phyloP scores from a whole-genome alignment of 768 basidiomycete genomes.

The Cystobasidium ongulense region DNA sequence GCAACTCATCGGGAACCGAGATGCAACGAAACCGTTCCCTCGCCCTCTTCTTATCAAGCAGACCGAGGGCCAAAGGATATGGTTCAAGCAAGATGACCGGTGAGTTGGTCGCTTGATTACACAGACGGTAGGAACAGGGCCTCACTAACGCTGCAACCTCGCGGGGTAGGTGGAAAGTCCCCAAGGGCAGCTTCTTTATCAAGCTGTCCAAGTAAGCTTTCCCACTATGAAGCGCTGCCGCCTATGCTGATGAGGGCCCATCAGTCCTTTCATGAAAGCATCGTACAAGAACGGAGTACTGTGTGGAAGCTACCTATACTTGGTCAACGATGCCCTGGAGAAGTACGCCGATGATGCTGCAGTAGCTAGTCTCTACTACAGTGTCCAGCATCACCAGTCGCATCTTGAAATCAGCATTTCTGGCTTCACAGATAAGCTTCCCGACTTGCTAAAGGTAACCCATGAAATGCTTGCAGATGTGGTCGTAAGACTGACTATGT shows the following conservation, averaged over 20 bases:
- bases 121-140: background rate
- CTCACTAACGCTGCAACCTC: background rate
- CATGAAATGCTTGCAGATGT: background rate
- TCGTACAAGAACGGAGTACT: constrained; percentile 55
- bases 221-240: constrained; percentile 21
- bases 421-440: constrained; percentile 2
- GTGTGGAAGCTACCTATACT: constrained; percentile 53
- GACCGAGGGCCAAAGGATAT: constrained; percentile 63
- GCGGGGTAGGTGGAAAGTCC: constrained; percentile 63
- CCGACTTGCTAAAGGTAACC: background rate
- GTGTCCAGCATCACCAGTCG: background rate
- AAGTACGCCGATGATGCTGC: constrained; percentile 84
- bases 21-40: background rate
- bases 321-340: constrained; percentile 75
- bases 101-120: background rate
- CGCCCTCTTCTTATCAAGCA: constrained; percentile 69
- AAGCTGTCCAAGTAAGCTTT: constrained; percentile 61
- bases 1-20: background rate
- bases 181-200: constrained; percentile 68
- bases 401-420: background rate
- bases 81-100: constrained; percentile 91
- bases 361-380: constrained; percentile 60
- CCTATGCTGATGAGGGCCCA: background rate
- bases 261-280: constrained; percentile 44
- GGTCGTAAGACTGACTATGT: background rate